Conservation (phyloP, 805 yeast genomes). For the Lipomyces oligophaga region DNA sequence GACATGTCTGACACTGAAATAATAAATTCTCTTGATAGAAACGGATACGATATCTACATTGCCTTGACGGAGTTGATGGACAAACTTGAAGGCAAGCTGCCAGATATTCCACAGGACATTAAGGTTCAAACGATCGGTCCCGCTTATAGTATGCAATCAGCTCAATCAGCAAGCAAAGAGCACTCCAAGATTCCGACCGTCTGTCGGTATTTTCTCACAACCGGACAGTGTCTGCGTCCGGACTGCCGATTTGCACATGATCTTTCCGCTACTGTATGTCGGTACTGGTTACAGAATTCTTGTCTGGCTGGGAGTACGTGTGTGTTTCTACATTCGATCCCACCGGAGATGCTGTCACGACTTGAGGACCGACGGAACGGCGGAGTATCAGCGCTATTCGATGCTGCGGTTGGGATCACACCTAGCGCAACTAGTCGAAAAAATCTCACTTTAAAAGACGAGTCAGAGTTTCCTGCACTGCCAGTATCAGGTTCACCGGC, state of each 20-base stretch:
- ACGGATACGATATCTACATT: slow-evolving; percentile 18
- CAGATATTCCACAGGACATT: slow-evolving; percentile 2
- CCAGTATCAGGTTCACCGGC: no score
- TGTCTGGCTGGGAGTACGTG: slow-evolving; percentile 46
- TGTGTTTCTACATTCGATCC: slow-evolving; percentile 42
- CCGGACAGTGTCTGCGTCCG: slow-evolving; percentile 44
- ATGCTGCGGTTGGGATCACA: neutral
- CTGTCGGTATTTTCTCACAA: slow-evolving; percentile 39
- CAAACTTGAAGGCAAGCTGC: slow-evolving; percentile 3
- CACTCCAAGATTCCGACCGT: slow-evolving; percentile 24
- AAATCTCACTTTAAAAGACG: slow-evolving; percentile 18
- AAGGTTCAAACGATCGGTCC: slow-evolving; percentile 26
- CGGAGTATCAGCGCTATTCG: slow-evolving; percentile 12
- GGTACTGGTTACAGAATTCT: slow-evolving; percentile 47
- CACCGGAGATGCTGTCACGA: slow-evolving; percentile 31
- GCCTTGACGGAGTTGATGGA: slow-evolving; percentile 20
- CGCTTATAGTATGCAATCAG: slow-evolving; percentile 14
- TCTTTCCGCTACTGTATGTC: slow-evolving; percentile 42
- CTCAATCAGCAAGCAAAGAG: slow-evolving; percentile 11
- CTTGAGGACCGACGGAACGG: slow-evolving; percentile 12
- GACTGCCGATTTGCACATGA: slow-evolving; percentile 50
- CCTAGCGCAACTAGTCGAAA: slow-evolving; percentile 1
- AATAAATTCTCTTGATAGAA: slow-evolving; percentile 9
- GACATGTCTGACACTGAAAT: slow-evolving; percentile 11
- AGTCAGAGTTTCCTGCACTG: slow-evolving; percentile 21